Evolutionary conservation across 148 eudicot genomes (phyloP), one percentile per base, ranked within the genome.

Genomic region (Amaranthus hypochondriacus): DNA sequence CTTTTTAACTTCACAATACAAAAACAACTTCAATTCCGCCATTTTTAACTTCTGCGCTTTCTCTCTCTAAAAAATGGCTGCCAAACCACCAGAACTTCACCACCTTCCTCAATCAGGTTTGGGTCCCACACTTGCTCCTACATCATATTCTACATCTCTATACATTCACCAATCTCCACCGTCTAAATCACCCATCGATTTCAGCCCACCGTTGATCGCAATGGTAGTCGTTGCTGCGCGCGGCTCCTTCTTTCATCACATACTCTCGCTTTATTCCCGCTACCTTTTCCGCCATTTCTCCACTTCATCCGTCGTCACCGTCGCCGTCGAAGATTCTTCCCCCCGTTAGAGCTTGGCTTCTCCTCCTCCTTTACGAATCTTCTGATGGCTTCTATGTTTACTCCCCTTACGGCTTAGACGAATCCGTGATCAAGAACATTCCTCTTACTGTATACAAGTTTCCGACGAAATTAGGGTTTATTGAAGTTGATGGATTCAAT

Each of bases 331-430:
- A 54, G 75, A 0, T 69, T 74, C 71, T 76, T 4, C 81, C 92
- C 39, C 28, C 78, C 69, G 13, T 86, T 85, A 55, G 90, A 83
- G 58, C 60, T 79, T 49, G 91, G 87, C 5, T 48, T 90, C 98
- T 0, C 85, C 89, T 14, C 89, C 90, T 3, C 70, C 85, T 42
- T 0, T 84, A 81, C 75, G 76, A 79, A 13, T 56, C 80, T 5
- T 75, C 89, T 48, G 82, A 86, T 9, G 87, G 81, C 0, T 87
- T 84, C 81, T 87, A 78, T 62, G 81, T 86, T 7, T 79, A 86
- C 62, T 94, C 97, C 0, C 96, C 93, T 0, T 87, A 87, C 83
- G 99, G 96, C 0, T 89, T 95, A 7, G 96, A 90, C 49, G 96
- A 95, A 0, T 77, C 93, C 2, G 84, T 84, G 9, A 95, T 95